Evolutionary conservation across 768 basidiomycete genomes (phyloP).

Genomic region (Daedaleopsis nitida): DNA sequence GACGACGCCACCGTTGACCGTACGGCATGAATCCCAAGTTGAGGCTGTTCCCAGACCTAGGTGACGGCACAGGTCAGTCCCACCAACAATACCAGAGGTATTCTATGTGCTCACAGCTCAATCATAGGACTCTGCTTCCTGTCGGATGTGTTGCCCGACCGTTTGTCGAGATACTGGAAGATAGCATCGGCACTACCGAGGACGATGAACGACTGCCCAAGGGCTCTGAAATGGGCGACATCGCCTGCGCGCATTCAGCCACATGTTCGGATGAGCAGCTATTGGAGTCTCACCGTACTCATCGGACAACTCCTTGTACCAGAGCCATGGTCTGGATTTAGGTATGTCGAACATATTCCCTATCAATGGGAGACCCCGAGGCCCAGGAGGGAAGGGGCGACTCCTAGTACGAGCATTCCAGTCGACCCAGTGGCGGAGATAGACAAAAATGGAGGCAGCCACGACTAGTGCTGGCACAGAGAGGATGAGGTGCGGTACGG

Average conservation of each 20-base stretch:
- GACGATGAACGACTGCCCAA: constrained; percentile 6
- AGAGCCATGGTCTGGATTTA: constrained; percentile 3
- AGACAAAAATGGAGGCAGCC: no score
- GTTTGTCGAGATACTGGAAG: constrained; percentile 11
- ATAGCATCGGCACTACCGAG: constrained; percentile 3
- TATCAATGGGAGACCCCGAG: background rate
- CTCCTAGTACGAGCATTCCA: no score
- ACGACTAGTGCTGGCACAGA: no score
- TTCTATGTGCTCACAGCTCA: constrained; percentile 1
- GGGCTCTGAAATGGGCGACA: constrained; percentile 7
- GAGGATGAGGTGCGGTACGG: no score
- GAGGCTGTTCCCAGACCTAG: constrained; percentile 1
- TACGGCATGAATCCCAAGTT: constrained; percentile 4
- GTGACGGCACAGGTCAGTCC: background rate
- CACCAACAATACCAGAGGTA: background rate
- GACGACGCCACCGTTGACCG: constrained; percentile 4
- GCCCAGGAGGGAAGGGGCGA: constrained; percentile 1
- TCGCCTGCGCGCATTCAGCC: constrained; percentile 1
- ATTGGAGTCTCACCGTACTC: constrained; percentile 18
- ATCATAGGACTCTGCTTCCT: constrained; percentile 8
- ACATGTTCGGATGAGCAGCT: background rate
- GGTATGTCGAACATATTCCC: constrained; percentile 25
- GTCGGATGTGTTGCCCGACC: constrained; percentile 8
- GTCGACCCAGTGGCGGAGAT: no score
- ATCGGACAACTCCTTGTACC: constrained; percentile 12